phyloP scores from a whole-genome alignment of 768 basidiomycete genomes.

The Tephrocybe sp. region DNA sequence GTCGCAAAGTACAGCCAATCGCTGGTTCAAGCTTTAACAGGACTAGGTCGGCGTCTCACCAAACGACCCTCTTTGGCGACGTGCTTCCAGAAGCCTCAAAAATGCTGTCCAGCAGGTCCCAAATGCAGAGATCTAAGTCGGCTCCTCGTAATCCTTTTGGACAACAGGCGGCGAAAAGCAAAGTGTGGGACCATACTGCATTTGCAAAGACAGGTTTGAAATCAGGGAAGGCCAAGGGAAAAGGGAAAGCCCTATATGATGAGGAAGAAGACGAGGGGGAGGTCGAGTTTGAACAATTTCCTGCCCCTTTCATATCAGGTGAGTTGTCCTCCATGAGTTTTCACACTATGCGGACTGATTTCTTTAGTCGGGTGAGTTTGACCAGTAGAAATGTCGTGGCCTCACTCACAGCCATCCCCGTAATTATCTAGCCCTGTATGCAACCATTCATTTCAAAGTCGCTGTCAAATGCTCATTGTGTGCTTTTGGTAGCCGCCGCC shows the following conservation, averaged over 20 bases:
- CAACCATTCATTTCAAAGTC: not conserved
- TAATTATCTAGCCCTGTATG: slow-evolving; percentile 33
- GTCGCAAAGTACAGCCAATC: slow-evolving; percentile 36
- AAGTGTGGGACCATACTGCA: slow-evolving; percentile 89
- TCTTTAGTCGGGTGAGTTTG: slow-evolving; percentile 52
- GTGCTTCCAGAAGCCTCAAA: slow-evolving; percentile 37
- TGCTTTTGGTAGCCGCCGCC: slow-evolving; percentile 51
- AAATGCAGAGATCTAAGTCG: slow-evolving; percentile 44
- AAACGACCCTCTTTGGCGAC: slow-evolving; percentile 72
- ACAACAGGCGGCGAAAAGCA: slow-evolving; percentile 62
- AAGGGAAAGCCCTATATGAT: slow-evolving; percentile 43
- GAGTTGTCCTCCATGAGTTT: slow-evolving; percentile 28
- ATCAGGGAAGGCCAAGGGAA: slow-evolving; percentile 52
- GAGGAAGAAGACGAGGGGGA: slow-evolving; percentile 60
- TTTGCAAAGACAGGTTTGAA: slow-evolving; percentile 81
- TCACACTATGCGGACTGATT: slow-evolving; percentile 2
- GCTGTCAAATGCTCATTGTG: not conserved
- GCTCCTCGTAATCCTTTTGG: slow-evolving; percentile 45
- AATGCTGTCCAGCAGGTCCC: slow-evolving; percentile 29
- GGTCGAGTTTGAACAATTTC: slow-evolving; percentile 81
- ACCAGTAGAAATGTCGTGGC: not conserved
- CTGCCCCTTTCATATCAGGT: slow-evolving; percentile 75
- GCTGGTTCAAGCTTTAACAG: slow-evolving; percentile 45
- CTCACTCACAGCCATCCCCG: slow-evolving; percentile 25
- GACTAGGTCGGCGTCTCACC: slow-evolving; percentile 42